These are phyloP conservation scores for Fusarium redolens DNA, from an alignment of 2,329 filamentous ascomycete species.

Conservation along the genomic window DNA sequence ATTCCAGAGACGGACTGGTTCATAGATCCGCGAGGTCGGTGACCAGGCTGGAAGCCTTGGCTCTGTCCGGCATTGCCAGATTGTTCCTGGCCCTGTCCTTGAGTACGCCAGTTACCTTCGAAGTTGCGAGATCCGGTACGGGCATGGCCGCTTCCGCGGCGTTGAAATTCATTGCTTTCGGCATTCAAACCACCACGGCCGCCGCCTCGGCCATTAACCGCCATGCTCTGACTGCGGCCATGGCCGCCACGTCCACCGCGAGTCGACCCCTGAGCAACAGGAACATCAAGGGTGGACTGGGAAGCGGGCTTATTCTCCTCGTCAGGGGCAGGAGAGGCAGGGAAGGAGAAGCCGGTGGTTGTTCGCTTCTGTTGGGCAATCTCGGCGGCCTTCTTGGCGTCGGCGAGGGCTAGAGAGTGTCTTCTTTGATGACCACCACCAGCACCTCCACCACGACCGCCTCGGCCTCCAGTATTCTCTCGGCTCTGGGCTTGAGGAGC, in stretches of 20 bases:
- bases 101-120: constrained; percentile 97
- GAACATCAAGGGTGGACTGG: constrained; percentile 48
- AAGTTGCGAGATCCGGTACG: constrained; percentile 92
- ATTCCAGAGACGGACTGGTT: constrained; percentile 87
- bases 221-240: constrained; percentile 92
- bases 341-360: constrained; percentile 94
- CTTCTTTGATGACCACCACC: constrained; percentile 88
- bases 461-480: constrained; percentile 64
- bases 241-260: constrained; percentile 70
- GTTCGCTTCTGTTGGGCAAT: constrained; percentile 96
- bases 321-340: constrained; percentile 70
- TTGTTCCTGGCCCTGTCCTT: constrained; percentile 72
- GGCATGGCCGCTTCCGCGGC: constrained; percentile 83
- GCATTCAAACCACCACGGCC: constrained; percentile 73
- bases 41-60: constrained; percentile 89
- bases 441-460: constrained; percentile 75
- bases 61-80: constrained; percentile 62
- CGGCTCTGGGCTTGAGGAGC: constrained; percentile 57
- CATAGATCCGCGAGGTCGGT: constrained; percentile 86
- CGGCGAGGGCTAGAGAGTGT: constrained; percentile 92
- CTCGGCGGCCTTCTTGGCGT: constrained; percentile 98
- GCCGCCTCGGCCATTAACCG: constrained; percentile 77
- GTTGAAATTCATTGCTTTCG: constrained; percentile 71
- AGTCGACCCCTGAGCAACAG: constrained; percentile 56
- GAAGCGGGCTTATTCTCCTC: constrained; percentile 56